phyloP scores from a whole-genome alignment of 495 filamentous ascomycete species.

The Neurospora sp. region DNA sequence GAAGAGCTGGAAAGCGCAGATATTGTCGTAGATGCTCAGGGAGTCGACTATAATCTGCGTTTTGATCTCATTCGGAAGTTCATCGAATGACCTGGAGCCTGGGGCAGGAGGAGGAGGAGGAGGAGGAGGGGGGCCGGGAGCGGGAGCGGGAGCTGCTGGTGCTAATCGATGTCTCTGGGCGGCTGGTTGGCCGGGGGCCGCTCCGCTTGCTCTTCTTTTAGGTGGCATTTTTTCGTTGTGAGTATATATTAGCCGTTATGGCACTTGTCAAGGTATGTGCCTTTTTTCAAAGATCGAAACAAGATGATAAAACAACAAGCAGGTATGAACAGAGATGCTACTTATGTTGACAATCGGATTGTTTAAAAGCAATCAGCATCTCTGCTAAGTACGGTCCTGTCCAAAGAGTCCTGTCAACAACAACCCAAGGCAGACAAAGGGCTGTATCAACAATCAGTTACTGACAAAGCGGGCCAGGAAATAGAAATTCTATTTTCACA shows the following conservation, averaged over 20 bases:
- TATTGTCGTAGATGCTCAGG: not conserved
- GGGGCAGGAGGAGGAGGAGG: not conserved
- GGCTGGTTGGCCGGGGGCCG: not conserved
- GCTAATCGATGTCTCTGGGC: not conserved
- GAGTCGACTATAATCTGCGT: constrained; percentile 1
- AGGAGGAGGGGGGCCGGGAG: not conserved
- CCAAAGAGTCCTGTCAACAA: not conserved
- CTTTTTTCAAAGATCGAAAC: not conserved
- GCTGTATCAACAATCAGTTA: not conserved
- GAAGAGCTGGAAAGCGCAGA: constrained; percentile 5
- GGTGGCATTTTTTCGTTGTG: not conserved
- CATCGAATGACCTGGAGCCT: not conserved
- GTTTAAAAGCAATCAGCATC: not conserved
- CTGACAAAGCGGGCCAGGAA: not conserved
- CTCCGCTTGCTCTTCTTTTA: not conserved
- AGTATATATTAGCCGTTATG: not conserved
- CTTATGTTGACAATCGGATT: not conserved
- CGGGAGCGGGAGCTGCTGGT: not conserved
- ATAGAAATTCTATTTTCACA: not conserved
- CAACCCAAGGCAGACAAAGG: not conserved
- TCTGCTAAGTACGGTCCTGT: not conserved
- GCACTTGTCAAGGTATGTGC: not conserved
- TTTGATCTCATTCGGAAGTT: constrained; percentile 5
- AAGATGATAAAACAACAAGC: not conserved
- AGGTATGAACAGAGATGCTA: not conserved